Evolutionary conservation across 192 early-diverging fungal genomes (phyloP).

Genomic region (Piromyces finnis): DNA sequence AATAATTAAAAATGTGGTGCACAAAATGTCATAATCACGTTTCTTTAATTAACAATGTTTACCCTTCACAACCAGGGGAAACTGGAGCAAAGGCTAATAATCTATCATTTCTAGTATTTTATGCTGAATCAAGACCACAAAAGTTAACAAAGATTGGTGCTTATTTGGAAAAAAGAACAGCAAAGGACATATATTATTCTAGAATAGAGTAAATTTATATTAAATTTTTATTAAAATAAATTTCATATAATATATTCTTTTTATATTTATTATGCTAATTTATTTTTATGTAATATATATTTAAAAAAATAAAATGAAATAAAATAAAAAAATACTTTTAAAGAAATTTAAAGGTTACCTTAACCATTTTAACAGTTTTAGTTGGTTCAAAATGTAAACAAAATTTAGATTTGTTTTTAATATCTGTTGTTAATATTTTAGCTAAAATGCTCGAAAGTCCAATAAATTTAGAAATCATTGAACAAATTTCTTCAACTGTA

Average conservation of each 20-base stretch:
- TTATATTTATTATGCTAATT: too few relatives aligned
- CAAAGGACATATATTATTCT: constrained; percentile 40
- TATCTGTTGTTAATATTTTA: constrained; percentile 47
- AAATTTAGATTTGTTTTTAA: constrained; percentile 67
- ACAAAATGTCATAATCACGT: constrained; percentile 15
- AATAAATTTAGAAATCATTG: constrained; percentile 35
- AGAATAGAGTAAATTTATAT: constrained; percentile 29
- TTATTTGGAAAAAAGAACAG: constrained; percentile 54
- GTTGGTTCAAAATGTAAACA: constrained; percentile 39
- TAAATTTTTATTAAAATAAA: neutral
- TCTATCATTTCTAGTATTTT: constrained; percentile 75
- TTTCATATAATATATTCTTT: neutral
- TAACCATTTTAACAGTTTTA: constrained; percentile 58
- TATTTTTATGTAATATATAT: neutral
- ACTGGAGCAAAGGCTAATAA: constrained; percentile 54
- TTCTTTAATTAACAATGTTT: constrained; percentile 21
- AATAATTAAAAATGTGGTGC: constrained; percentile 9
- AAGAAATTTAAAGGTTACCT: constrained; percentile 44
- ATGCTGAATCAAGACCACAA: constrained; percentile 67
- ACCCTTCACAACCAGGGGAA: constrained; percentile 33
- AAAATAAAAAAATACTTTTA: too few relatives aligned
- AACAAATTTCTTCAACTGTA: constrained; percentile 40
- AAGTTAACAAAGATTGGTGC: constrained; percentile 80
- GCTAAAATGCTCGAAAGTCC: constrained; percentile 32
- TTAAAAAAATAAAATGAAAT: too few relatives aligned